Conservation (phyloP, 345 rosid genomes). For the Camelina sativa region DNA sequence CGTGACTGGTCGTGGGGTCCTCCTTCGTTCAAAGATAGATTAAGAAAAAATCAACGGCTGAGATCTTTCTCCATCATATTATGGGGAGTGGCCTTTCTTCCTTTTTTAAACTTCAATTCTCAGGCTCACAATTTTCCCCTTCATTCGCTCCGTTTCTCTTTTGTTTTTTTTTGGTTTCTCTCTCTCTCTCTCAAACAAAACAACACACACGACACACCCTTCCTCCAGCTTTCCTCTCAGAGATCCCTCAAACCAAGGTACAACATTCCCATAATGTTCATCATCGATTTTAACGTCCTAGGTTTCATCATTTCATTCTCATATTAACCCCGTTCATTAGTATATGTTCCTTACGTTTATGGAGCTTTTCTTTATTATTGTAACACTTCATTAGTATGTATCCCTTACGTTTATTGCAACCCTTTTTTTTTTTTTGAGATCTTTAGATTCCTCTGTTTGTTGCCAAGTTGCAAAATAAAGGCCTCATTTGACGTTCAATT, state of each 20-base stretch:
- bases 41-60: conserved; percentile 21
- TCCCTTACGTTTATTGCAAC: background rate
- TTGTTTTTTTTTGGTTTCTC: background rate
- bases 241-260: background rate
- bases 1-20: conserved; percentile 41
- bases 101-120: conserved; percentile 23
- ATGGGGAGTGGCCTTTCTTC: background rate
- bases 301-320: background rate
- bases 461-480: background rate
- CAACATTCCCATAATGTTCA: background rate
- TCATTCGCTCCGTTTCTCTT: background rate
- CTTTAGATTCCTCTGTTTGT: background rate
- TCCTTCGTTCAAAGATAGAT: conserved; percentile 15
- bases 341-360: background rate
- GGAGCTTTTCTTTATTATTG: too few species aligned
- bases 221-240: background rate
- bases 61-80: conserved; percentile 24
- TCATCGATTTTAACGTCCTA: too few species aligned
- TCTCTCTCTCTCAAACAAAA: conserved; percentile 18
- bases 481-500: background rate
- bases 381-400: background rate
- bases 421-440: background rate
- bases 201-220: background rate
- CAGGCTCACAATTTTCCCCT: conserved; percentile 20
- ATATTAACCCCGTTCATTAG: background rate